Base-by-base conservation (phyloP, 2,329 filamentous ascomycete species). In the Cladophialophora chaetospira region DNA sequence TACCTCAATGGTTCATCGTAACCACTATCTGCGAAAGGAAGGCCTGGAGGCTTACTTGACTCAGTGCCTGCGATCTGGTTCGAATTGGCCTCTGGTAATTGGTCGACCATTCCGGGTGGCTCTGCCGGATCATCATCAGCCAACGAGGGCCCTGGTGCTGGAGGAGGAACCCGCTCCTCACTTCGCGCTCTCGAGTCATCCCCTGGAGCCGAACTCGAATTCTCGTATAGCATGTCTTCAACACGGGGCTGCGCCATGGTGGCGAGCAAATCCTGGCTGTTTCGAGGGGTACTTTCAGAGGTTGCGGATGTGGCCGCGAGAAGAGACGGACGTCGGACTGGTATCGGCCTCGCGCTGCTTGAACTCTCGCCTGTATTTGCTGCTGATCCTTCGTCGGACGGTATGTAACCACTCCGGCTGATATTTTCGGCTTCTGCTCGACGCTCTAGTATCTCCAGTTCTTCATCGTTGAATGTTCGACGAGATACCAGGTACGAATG, bases 221-320 rank as follows among this genome's bases (percentile, higher is more conserved):
- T n/a, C 21, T 44, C 21, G 23, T 19, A 28, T 6, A 13, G 23
- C 13, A 26, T 6, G 10, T 44, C 23, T 13, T 4, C 54, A 29
- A 36, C 17, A 9, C 38, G 42, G 15, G 13, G 35, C 40, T 33
- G 48, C 26, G 44, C 35, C 17, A 55, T 36, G 9, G 49, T 38
- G 5, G 55, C 40, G n/a, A 63, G 36, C 3, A 54, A 17, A 11
- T 56, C 44, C 38, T 57, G 57, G 31, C 63, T 65, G 35, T 59
- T 62, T n/a, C 60, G 55, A 42, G 62, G 62, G 15, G 63, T 64
- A 31, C 56, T 61, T 26, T 64, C 58, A 21, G 63, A 63, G 5
- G 45, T 54, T 3, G 55, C 43, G 38, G 61, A 60, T 33, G 29
- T 42, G 31, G 50, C 50, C 6, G 52, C 49, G 4, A 44, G 52